Percentiles rank a stretch among this genome's conserved stretches.
Conservation (phyloP, 2,329 filamentous ascomycete genomes). For the Colletotrichum spaethianum region DNA sequence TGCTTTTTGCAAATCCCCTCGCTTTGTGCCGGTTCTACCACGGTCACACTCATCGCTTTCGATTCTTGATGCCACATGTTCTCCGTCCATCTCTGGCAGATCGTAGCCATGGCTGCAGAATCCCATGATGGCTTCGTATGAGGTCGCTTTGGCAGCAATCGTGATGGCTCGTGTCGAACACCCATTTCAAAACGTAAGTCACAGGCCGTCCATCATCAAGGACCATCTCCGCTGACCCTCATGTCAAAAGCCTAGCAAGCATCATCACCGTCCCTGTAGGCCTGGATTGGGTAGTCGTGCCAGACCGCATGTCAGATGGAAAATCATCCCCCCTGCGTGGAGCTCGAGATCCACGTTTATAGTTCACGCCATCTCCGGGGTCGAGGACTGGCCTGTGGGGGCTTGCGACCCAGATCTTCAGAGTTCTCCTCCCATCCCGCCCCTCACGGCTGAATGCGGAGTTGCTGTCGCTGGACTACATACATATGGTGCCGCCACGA, state of each 20-base stretch:
- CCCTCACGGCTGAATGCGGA: conserved; percentile 27
- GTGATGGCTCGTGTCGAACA: not conserved
- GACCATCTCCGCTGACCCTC: not conserved
- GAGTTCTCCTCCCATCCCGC: not conserved
- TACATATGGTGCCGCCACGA: not conserved
- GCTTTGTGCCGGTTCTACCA: not conserved
- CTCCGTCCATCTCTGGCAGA: not conserved
- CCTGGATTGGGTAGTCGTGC: not conserved
- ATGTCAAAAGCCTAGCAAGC: not conserved
- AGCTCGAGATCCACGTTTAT: conserved; percentile 23
- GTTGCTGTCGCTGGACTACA: conserved; percentile 12
- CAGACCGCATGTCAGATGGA: too few species aligned
- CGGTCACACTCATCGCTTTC: not conserved
- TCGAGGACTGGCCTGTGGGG: conserved; percentile 31
- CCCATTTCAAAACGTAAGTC: not conserved
- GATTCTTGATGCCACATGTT: not conserved
- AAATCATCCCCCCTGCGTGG: conserved; percentile 2
- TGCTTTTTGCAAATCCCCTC: conserved; percentile 14
- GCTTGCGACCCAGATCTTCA: conserved; percentile 2
- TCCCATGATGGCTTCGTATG: not conserved
- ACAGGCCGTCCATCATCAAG: not conserved
- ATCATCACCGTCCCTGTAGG: not conserved
- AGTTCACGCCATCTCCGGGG: conserved; percentile 30
- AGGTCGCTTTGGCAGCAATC: not conserved
- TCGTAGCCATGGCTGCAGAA: not conserved